Evolutionary conservation across 2,329 filamentous ascomycete species (phyloP), one percentile per base, ranked within the genome.

Genomic region (Aspergillus nomiae): DNA sequence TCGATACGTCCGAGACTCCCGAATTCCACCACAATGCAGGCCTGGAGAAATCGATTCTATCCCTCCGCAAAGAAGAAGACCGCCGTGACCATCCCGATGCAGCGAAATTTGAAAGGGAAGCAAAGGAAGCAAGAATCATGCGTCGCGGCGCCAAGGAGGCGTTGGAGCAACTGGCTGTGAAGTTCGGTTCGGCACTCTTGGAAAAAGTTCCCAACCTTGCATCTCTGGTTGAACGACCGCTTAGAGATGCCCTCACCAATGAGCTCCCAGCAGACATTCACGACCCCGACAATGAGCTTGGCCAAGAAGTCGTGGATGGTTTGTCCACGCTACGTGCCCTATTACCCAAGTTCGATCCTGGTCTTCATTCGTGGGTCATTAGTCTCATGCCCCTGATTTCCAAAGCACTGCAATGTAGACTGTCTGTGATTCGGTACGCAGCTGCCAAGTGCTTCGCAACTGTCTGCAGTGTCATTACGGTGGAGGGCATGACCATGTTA

Each of bases 371-470:
- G 1, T 97, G 96, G 78, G 86, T 98, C 50, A 88, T 96, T 77
- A 84, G 90, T 57, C 86, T 97, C 70, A 86, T 97, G 76, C 93
- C 94, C 9, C 84, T 94, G 43, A 88, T 99, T 59, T 92, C 93
- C 69, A 94, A 90, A 77, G 94, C 92, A 4, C 83, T 99, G 50
- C 92, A 94, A 70, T 96, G 92, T 24, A 88, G 90, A 70, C 84
- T 98, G 16, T 96, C 95, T 2, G 92, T 99, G 2, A 92, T 99
- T 75, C 88, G 95, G 45, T 99, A 99, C 78, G 95, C 94, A 79
- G 95, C 95, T 28, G 95, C 95, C 0, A 99, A 99, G 77, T 98
- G 95, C 75, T 88, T 99, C 76, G 96, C 95, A 10, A 99, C 95
- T 1, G 90, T 98, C 51, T 99, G 96, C 83, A 99, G 94, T 75